These are phyloP conservation scores for Fusarium bulbicola DNA, from an alignment of 2,329 filamentous ascomycete species.

Conservation along the genomic window DNA sequence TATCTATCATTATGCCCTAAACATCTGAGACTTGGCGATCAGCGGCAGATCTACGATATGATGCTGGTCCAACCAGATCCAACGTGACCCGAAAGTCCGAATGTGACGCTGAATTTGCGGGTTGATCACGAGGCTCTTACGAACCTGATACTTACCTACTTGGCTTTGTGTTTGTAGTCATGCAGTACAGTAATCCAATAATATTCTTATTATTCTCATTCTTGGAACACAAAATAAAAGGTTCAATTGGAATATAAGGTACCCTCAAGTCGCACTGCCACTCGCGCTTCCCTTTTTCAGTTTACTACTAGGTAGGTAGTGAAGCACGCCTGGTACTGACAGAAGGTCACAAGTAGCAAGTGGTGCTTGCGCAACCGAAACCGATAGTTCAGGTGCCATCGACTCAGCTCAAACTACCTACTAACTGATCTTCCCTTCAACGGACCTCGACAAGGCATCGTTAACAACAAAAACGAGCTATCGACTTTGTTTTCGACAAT, in stretches of 20 bases:
- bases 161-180: constrained; percentile 8
- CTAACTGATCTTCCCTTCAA: constrained; percentile 2
- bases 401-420: background rate
- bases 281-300: constrained; percentile 7
- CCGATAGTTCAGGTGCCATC: constrained; percentile 5
- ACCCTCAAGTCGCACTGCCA: constrained; percentile 5
- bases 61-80: constrained; percentile 2
- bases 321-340: background rate
- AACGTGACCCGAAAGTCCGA: constrained; percentile 13
- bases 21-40: constrained; percentile 17
- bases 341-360: constrained; percentile 17
- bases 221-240: background rate
- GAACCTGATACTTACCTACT: background rate
- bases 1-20: background rate
- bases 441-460: background rate
- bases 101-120: constrained; percentile 25
- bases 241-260: background rate
- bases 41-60: constrained; percentile 32
- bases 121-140: constrained; percentile 25
- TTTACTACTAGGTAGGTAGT: background rate
- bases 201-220: background rate
- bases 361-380: constrained; percentile 27
- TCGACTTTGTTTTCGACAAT: background rate
- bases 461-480: constrained; percentile 1
- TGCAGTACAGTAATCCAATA: background rate